Evolutionary conservation across 208 protist species (phyloP), one percentile per base, ranked within the genome.

Genomic region (Vickermania ingenoplastis): DNA sequence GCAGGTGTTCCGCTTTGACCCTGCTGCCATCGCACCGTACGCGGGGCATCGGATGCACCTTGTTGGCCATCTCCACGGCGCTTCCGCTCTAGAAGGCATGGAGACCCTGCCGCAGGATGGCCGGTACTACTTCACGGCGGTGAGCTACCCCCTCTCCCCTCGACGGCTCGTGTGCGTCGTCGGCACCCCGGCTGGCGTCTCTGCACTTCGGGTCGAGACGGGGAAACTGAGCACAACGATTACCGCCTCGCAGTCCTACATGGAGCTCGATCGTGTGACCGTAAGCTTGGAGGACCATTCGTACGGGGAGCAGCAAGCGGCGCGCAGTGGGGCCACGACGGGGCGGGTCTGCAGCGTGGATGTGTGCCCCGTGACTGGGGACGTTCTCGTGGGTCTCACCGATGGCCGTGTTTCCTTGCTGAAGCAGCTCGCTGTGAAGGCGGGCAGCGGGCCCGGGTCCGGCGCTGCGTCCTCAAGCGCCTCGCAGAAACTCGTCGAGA

Each of bases 361-460:
- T 25, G 79, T 86, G 53, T 75, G 80, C 67, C 17, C 36, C 21
- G 49, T 3, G 21, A 88, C n/a, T 0, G 86, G 86, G 0, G 79
- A 89, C 57, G 68, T 89, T 1, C 76, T 79, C 3, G 79, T 92
- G 23, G 81, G 77, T 2, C 74, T 88, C 45, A n/a, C 26, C 13
- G 66, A 78, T 50, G 86, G 86, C 21, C 31, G 65, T 0, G 65
- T 89, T 3, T 87, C 77, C 4, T 71, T 83, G 30, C 60, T 89
- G 59, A 36, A 13, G 7, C 45, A 21, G 28, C 31, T 30, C 5
- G 51, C 53, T 25, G 31, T 41, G 5, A 66, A 59, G 41, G 53
- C n/a, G 23, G 31, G 31, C 31, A 41, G 3, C 21, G 48, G 5
- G 13, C 50, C 50, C 13, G 7, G 11, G n/a, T 5, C 50, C 50